Conservation (phyloP, 306 rosid species). For the Spatholobus suberectus region DNA sequence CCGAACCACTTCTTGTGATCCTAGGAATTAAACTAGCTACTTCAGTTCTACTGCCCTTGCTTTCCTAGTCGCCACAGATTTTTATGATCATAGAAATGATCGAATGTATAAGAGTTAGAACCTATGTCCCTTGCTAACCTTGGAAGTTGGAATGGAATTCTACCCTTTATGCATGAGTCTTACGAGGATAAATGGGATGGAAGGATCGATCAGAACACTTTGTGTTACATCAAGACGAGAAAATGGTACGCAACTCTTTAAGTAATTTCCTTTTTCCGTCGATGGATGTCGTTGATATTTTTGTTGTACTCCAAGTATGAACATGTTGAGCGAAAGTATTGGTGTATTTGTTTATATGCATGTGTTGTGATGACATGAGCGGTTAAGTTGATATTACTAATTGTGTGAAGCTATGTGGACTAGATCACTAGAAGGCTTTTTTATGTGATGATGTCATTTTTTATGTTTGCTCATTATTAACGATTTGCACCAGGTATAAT, state of each 20-base stretch:
- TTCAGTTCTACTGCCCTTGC: background rate
- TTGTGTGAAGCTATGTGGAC: constrained; percentile 29
- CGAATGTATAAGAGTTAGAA: constrained; percentile 32
- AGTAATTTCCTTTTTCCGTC: constrained; percentile 39
- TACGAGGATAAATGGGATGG: constrained; percentile 41
- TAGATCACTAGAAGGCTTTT: constrained; percentile 22
- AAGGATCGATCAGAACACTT: constrained; percentile 12
- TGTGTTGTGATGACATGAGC: constrained; percentile 27
- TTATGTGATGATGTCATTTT: constrained; percentile 6
- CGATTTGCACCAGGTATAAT: background rate
- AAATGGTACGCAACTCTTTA: constrained; percentile 50
- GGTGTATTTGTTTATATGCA: constrained; percentile 40
- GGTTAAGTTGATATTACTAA: constrained; percentile 16
- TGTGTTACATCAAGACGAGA: constrained; percentile 22
- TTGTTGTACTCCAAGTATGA: constrained; percentile 34
- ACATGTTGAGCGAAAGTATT: constrained; percentile 28
- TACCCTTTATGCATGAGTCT: background rate
- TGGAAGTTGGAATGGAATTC: constrained; percentile 42
- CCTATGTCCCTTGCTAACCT: constrained; percentile 28
- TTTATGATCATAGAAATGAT: constrained; percentile 35
- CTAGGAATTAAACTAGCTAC: background rate
- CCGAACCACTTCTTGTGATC: constrained; percentile 59
- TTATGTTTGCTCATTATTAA: background rate
- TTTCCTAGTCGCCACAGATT: constrained; percentile 17
- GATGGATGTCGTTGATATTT: background rate